Conservation (phyloP, 495 filamentous ascomycete genomes). For the Neurospora pannonica region DNA sequence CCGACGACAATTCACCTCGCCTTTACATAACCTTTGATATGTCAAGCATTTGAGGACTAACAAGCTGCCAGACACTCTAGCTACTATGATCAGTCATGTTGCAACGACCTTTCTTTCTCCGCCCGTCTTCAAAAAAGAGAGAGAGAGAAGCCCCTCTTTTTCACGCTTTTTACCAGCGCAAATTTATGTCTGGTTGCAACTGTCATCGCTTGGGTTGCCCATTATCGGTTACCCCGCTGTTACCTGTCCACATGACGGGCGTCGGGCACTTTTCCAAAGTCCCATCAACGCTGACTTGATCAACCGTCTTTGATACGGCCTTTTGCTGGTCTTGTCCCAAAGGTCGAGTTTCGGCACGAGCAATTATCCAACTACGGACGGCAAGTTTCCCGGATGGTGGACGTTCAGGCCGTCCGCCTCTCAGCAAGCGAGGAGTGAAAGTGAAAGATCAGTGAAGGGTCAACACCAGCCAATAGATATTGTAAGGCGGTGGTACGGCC, state of each 20-base stretch:
- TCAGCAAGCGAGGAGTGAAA: neutral
- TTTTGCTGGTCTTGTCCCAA: neutral
- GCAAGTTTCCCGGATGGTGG: neutral
- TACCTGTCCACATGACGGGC: neutral
- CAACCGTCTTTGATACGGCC: neutral
- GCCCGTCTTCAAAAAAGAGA: neutral
- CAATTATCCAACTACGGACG: neutral
- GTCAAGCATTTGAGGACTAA: neutral
- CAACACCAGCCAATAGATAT: neutral
- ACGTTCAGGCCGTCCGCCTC: neutral
- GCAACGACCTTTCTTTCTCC: neutral
- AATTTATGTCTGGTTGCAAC: neutral
- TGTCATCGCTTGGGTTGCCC: neutral
- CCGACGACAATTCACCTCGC: conserved; percentile 14
- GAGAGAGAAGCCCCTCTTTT: neutral
- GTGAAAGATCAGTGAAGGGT: neutral
- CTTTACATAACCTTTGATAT: neutral
- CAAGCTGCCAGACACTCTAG: neutral
- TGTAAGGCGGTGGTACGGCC: neutral
- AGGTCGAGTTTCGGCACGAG: neutral
- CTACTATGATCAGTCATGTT: neutral
- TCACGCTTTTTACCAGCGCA: neutral
- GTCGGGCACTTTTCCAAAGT: neutral
- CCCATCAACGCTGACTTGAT: neutral
- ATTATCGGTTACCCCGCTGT: neutral